A percentile compares a stretch with the other conserved stretches of the same genome.
Conservation (phyloP, 2,329 filamentous ascomycete species). For the Fusarium solani-melongenae region DNA sequence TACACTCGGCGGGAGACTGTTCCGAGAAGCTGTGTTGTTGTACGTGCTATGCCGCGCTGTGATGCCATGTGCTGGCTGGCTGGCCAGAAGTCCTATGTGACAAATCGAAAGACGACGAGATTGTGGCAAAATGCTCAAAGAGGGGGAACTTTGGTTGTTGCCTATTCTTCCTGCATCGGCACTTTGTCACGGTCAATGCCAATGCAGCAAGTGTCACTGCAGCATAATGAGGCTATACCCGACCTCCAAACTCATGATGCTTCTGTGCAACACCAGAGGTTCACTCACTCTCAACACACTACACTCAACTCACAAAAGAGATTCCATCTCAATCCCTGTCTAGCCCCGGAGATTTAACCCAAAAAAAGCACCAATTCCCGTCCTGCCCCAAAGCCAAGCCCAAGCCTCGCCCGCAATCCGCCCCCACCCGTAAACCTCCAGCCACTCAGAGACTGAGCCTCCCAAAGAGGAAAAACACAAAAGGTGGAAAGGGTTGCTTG, state of each 20-base stretch:
- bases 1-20: background rate
- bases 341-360: slow-evolving; percentile 3
- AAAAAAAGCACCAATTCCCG: slow-evolving; percentile 2
- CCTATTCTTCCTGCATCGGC: background rate
- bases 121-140: background rate
- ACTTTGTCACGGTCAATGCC: background rate
- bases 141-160: background rate
- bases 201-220: background rate
- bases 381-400: background rate
- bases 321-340: background rate
- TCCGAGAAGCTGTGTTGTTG: background rate
- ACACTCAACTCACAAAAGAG: background rate
- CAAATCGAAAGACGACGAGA: background rate
- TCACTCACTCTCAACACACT: background rate
- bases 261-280: background rate
- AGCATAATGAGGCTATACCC: background rate
- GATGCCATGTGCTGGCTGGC: background rate
- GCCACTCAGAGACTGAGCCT: background rate
- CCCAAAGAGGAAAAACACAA: background rate
- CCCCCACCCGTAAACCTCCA: background rate
- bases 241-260: background rate
- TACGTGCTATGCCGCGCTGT: background rate
- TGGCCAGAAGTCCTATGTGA: background rate
- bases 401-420: background rate
- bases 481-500: slow-evolving; percentile 1